Conservation (phyloP, 495 filamentous ascomycete species). For the Trypethelium eluteriae region DNA sequence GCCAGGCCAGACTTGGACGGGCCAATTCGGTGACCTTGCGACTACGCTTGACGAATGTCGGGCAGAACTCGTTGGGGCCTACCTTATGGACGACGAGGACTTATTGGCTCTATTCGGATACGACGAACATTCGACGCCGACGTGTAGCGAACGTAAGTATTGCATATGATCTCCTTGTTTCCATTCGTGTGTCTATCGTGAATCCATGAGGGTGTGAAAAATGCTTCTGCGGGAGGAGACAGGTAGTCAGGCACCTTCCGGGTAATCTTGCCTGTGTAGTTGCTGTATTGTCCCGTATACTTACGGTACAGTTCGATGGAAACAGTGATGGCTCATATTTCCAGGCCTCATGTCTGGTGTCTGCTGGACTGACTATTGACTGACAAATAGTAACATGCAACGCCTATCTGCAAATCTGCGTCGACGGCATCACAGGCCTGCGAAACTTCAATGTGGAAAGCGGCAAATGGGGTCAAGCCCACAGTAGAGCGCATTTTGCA, state of each 20-base stretch:
- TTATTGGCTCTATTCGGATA: conserved; percentile 40
- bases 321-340: no score
- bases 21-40: conserved; percentile 40
- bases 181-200: background rate
- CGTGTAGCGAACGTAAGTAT: conserved; percentile 31
- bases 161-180: background rate
- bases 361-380: background rate
- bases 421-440: conserved; percentile 41
- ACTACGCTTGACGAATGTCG: conserved; percentile 46
- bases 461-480: conserved; percentile 43
- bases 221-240: background rate
- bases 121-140: conserved; percentile 32
- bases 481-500: conserved; percentile 41
- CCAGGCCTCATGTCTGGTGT: background rate
- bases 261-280: no score
- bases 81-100: conserved; percentile 39
- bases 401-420: conserved; percentile 40
- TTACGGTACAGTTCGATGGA: no score
- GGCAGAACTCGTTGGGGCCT: conserved; percentile 40
- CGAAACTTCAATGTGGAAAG: conserved; percentile 40
- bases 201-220: background rate
- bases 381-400: conserved; percentile 38
- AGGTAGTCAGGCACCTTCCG: no score
- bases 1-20: conserved; percentile 44
- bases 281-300: no score